Conservation (phyloP, 306 rosid genomes). For the Cicer judaicum region DNA sequence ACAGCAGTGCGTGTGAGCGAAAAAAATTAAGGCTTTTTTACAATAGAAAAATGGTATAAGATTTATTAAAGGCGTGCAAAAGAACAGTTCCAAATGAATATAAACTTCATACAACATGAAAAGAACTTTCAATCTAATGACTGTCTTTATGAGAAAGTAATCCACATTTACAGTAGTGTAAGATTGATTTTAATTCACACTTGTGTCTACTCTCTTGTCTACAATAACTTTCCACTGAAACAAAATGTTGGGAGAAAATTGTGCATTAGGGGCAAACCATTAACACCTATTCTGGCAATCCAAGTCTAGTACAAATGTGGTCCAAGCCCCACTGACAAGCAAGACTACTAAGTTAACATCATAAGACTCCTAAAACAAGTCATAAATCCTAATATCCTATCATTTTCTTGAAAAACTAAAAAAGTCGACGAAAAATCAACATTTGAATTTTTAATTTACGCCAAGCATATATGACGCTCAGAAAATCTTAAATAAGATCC, state of each 20-base stretch:
- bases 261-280: background rate
- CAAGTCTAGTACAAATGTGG: background rate
- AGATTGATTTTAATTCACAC: constrained; percentile 1
- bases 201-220: background rate
- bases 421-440: background rate
- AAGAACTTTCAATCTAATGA: constrained; percentile 20
- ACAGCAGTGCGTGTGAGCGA: background rate
- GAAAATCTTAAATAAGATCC: no score
- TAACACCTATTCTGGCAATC: background rate
- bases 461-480: no score
- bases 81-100: constrained; percentile 8
- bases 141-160: background rate
- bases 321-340: background rate
- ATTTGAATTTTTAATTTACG: background rate
- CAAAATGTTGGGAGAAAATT: background rate
- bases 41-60: background rate
- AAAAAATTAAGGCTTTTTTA: background rate
- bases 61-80: background rate
- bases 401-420: background rate
- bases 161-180: background rate
- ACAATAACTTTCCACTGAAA: background rate
- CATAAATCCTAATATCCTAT: constrained; percentile 6
- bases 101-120: background rate
- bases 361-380: constrained; percentile 28
- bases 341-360: background rate